Base-by-base conservation (phyloP, 2,329 filamentous ascomycete genomes). In the Ceratocystis variospora region DNA sequence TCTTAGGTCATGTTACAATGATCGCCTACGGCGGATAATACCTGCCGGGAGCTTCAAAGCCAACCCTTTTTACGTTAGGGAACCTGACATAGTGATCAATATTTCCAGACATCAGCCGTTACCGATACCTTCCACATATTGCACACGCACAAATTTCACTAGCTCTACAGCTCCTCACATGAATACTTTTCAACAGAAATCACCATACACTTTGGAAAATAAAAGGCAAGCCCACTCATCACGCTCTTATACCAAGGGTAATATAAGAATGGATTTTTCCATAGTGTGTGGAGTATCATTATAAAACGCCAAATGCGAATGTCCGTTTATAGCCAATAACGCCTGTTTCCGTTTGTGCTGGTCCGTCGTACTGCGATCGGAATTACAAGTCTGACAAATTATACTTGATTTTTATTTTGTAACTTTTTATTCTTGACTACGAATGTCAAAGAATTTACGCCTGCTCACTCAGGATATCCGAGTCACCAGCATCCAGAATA, bases 401-500 rank as follows among this genome's bases (percentile, higher is more conserved):
- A 64, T 48, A 55, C 63, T 63, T 63, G 53, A 33, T 25, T 63
- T 66, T 61, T 66, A 46, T 50, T 63, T 63, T 63, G 53, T 25
- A 59, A 59, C 3, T 45, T 64, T 64, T 57, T 61, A 28, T 67
- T 28, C 48, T 61, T 55, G 59, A 64, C 66, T 67, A 64, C 28
- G 53, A 31, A 46, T 31, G 62, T 64, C 53, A 19, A 66, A 41
- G 59, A 64, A 66, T 68, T 68, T 68, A 68, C 63, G 59, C 67
- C 77, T 86, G 85, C 79, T 90, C 86, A 80, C 82, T 87, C 74
- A 99, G 85, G 79, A 99, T 99, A 80, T 99, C 94, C 73, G 90
- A 96, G 86, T 97, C 89, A 86, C 93, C 94, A 77, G 92, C 91
- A 80, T 99, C 94, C 72, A 97, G 82, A 77, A 97, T 88, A 74